These are phyloP conservation scores for Termitomyces sp. DNA, from an alignment of 768 basidiomycete species.

Conservation along the genomic window DNA sequence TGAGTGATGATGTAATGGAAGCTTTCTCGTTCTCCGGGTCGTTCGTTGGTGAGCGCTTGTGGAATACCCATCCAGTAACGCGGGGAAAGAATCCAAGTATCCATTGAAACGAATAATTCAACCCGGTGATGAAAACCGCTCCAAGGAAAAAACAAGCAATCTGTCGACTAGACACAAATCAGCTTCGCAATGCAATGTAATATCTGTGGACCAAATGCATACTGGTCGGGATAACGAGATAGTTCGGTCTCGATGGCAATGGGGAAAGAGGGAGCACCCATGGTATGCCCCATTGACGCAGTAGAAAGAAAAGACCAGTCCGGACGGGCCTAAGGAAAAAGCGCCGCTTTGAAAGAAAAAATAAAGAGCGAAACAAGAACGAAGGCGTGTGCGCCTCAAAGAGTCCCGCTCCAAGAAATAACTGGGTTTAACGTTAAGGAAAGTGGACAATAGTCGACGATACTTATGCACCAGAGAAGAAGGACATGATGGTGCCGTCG, in stretches of 20 bases:
- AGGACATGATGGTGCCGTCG: not conserved
- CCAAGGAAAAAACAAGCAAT: conserved; percentile 16
- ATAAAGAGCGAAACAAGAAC: not conserved
- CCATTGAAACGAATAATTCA: conserved; percentile 12
- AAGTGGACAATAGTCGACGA: not conserved
- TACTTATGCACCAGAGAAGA: conserved; percentile 3
- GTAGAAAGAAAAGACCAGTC: not conserved
- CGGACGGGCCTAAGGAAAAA: conserved; percentile 3
- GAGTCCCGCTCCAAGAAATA: conserved; percentile 9
- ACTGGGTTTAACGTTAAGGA: not conserved
- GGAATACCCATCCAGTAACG: conserved; percentile 1
- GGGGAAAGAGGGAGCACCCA: not conserved
- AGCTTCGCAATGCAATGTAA: not conserved
- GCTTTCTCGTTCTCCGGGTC: conserved; percentile 11
- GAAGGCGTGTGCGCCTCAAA: not conserved
- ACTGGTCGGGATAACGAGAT: conserved; percentile 12
- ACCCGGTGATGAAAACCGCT: conserved; percentile 13
- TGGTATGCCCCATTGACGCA: not conserved
- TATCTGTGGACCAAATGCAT: not conserved
- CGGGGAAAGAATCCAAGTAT: conserved; percentile 4
- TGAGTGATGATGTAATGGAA: conserved; percentile 3
- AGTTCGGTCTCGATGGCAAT: too few species aligned
- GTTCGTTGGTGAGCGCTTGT: not conserved
- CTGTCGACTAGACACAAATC: conserved; percentile 6
- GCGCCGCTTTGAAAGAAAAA: not conserved